Conservation (phyloP, 345 rosid species). For the Camelina hispida region DNA sequence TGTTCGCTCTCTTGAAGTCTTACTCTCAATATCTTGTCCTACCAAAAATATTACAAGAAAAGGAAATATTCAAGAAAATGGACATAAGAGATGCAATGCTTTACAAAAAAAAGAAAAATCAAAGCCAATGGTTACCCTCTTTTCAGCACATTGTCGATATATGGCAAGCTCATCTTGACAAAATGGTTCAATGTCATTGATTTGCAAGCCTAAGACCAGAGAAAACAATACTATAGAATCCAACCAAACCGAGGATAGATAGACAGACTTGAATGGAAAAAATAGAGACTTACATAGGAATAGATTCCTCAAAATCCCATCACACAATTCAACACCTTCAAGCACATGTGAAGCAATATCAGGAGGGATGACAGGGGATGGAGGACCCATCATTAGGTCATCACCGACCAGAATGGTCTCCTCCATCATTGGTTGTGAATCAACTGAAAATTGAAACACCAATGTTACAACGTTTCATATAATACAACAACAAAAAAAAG, state of each 20-base stretch:
- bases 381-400: slow-evolving; percentile 93
- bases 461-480: slow-evolving; percentile 1
- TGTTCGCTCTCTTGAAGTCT: slow-evolving; percentile 85
- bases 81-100: slow-evolving; percentile 20
- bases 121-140: slow-evolving; percentile 52
- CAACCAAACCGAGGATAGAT: neutral
- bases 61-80: neutral
- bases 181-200: slow-evolving; percentile 91
- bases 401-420: slow-evolving; percentile 94
- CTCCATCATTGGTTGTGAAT: slow-evolving; percentile 93
- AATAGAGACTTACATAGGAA: slow-evolving; percentile 74
- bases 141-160: slow-evolving; percentile 80
- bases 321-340: slow-evolving; percentile 84
- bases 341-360: slow-evolving; percentile 93
- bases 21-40: slow-evolving; percentile 86
- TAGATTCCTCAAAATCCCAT: slow-evolving; percentile 79
- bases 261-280: neutral
- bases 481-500: neutral
- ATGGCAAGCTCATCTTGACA: slow-evolving; percentile 92
- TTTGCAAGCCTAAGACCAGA: slow-evolving; percentile 67
- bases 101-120: neutral
- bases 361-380: slow-evolving; percentile 85
- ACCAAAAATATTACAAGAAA: neutral
- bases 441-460: slow-evolving; percentile 56
- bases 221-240: neutral